A percentile compares a stretch with the other conserved stretches of the same genome.
These are phyloP conservation scores for Blastobotrys persicus DNA, from an alignment of 1,139 yeast genomes.

Conservation along the genomic window DNA sequence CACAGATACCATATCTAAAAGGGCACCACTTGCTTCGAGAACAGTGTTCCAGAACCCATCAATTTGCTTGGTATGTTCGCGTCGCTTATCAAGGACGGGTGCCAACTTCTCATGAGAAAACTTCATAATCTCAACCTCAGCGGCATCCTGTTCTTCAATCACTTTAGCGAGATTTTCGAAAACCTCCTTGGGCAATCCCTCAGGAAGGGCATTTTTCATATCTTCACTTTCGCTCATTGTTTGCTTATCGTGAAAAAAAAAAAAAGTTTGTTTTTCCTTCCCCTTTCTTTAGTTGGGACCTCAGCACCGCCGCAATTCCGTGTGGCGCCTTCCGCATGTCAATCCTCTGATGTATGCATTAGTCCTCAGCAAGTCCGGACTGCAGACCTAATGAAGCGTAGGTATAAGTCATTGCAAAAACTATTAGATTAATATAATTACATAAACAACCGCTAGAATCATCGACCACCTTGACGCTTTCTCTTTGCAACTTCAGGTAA, in stretches of 20 bases:
- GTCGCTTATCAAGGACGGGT: slow-evolving; percentile 39
- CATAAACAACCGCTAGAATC: not conserved
- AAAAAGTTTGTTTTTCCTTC: not conserved
- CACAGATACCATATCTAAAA: slow-evolving; percentile 33
- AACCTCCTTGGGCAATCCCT: slow-evolving; percentile 8
- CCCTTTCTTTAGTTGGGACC: not conserved
- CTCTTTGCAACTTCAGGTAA: slow-evolving; percentile 80
- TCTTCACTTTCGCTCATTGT: slow-evolving; percentile 10
- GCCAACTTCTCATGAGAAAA: slow-evolving; percentile 31
- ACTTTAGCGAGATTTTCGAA: slow-evolving; percentile 41
- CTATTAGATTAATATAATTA: not conserved
- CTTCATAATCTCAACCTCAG: slow-evolving; percentile 30
- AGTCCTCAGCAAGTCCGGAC: too few species aligned
- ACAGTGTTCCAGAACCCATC: slow-evolving; percentile 42
- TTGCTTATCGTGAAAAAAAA: too few species aligned
- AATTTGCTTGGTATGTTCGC: slow-evolving; percentile 31
- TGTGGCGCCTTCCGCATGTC: not conserved
- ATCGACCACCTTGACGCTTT: slow-evolving; percentile 41
- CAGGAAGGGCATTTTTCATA: slow-evolving; percentile 5
- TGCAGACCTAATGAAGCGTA: too few species aligned
- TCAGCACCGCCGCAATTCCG: not conserved
- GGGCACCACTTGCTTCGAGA: slow-evolving; percentile 32
- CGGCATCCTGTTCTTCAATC: slow-evolving; percentile 48
- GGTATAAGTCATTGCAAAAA: not conserved
- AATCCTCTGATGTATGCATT: too few species aligned